Percentiles rank a stretch among this genome's conserved stretches.
Conservation (phyloP, 345 rosid genomes). For the Salix exigua region DNA sequence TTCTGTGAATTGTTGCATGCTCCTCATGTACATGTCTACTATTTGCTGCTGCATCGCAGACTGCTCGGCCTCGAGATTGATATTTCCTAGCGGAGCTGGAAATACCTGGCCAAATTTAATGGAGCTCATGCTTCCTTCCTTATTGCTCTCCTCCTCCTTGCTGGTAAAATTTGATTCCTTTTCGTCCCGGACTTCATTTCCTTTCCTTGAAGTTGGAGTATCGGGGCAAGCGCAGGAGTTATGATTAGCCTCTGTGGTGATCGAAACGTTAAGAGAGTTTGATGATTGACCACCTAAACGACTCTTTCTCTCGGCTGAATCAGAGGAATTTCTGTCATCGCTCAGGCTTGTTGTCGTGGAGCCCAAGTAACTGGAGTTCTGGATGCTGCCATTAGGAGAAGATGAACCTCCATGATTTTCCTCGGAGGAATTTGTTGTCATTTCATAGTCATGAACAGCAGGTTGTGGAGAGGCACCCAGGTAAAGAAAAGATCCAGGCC, state of each 20-base stretch:
- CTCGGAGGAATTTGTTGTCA: slow-evolving; percentile 43
- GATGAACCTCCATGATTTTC: slow-evolving; percentile 28
- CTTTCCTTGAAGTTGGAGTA: slow-evolving; percentile 54
- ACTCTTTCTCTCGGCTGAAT: slow-evolving; percentile 49
- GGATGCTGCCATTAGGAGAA: slow-evolving; percentile 43
- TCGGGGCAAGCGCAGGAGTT: slow-evolving; percentile 39
- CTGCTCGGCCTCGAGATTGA: slow-evolving; percentile 60
- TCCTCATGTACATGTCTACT: slow-evolving; percentile 96
- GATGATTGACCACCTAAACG: slow-evolving; percentile 20
- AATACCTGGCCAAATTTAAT: slow-evolving; percentile 30
- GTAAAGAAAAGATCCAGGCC: slow-evolving; percentile 51
- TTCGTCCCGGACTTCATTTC: slow-evolving; percentile 22
- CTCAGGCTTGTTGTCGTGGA: slow-evolving; percentile 77
- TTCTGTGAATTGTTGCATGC: slow-evolving; percentile 88
- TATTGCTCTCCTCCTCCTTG: slow-evolving; percentile 27
- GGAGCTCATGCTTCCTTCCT: slow-evolving; percentile 16
- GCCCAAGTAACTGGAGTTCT: slow-evolving; percentile 49
- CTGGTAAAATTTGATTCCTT: slow-evolving; percentile 22
- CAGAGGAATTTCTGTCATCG: slow-evolving; percentile 62
- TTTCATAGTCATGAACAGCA: slow-evolving; percentile 41
- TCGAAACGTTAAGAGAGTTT: slow-evolving; percentile 17
- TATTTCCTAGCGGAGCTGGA: slow-evolving; percentile 40
- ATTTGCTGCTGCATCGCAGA: slow-evolving; percentile 90
- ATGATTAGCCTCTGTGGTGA: slow-evolving; percentile 30
- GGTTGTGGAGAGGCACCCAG: slow-evolving; percentile 53